Evolutionary conservation across 108 stramenopile species (phyloP).

Genomic region (Ochromonas danica): DNA sequence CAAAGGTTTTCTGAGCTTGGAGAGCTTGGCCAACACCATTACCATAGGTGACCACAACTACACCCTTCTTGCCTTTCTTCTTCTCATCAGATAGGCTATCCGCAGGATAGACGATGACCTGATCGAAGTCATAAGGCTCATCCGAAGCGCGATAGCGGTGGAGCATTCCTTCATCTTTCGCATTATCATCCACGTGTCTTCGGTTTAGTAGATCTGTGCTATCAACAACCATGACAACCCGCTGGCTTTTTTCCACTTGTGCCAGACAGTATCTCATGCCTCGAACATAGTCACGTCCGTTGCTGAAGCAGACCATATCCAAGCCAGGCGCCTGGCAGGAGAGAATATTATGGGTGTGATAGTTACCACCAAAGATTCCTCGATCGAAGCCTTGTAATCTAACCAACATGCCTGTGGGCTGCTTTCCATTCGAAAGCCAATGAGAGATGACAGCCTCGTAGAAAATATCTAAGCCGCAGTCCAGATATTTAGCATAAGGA

Average conservation of each 20-base stretch:
- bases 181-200: constrained; percentile 66
- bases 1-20: constrained; percentile 38
- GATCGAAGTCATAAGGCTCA: constrained; percentile 61
- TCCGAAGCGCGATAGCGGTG: constrained; percentile 55
- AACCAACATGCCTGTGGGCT: constrained; percentile 70
- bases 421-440: constrained; percentile 65
- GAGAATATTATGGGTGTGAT: constrained; percentile 78
- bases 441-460: constrained; percentile 69
- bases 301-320: constrained; percentile 78
- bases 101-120: constrained; percentile 56
- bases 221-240: constrained; percentile 72
- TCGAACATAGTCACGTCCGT: constrained; percentile 71
- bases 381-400: constrained; percentile 78
- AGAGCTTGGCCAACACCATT: constrained; percentile 75
- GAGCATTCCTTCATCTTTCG: constrained; percentile 64
- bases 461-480: constrained; percentile 79
- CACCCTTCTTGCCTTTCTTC: constrained; percentile 39
- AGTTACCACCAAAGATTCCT: constrained; percentile 75
- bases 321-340: constrained; percentile 77
- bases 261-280: constrained; percentile 76
- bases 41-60: constrained; percentile 72
- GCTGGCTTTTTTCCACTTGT: constrained; percentile 64
- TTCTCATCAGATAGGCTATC: neutral
- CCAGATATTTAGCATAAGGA: constrained; percentile 82
- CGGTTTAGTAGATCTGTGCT: constrained; percentile 72